Evolutionary conservation across 176 grass and related monocot genomes (phyloP).

Genomic region (Microstegium vimineum): DNA sequence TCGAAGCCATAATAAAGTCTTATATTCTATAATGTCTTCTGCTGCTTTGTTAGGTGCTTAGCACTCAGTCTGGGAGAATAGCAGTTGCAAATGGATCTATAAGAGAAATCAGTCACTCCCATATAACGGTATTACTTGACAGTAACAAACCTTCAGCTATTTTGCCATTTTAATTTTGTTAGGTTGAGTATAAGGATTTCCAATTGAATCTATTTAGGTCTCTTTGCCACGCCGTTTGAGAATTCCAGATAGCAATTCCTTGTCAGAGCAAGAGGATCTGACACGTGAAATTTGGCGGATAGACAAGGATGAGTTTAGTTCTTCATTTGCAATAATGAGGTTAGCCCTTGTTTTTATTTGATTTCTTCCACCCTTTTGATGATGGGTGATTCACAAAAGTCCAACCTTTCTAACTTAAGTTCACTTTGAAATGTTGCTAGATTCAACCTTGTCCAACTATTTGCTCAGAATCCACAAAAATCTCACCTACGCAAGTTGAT

Average conservation of each 20-base stretch:
- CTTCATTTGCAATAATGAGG: constrained; percentile 93
- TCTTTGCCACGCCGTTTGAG: constrained; percentile 71
- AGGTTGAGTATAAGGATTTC: constrained; percentile 27
- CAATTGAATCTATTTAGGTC: constrained; percentile 48
- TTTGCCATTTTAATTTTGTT: constrained; percentile 10
- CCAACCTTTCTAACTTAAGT: constrained; percentile 27
- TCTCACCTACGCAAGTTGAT: constrained; percentile 70
- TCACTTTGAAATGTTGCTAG: constrained; percentile 36
- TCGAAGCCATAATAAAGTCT: background rate
- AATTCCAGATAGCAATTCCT: constrained; percentile 66
- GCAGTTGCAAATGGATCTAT: constrained; percentile 82
- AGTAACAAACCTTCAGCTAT: constrained; percentile 14
- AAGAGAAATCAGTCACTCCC: constrained; percentile 60
- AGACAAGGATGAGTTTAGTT: constrained; percentile 81
- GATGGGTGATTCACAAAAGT: background rate
- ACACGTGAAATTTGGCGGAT: constrained; percentile 68
- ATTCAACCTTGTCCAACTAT: constrained; percentile 79
- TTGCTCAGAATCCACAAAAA: constrained; percentile 57
- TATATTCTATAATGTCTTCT: background rate
- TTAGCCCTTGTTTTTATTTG: constrained; percentile 32
- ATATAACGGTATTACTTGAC: constrained; percentile 61
- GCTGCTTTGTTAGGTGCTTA: constrained; percentile 64
- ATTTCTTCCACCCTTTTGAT: background rate
- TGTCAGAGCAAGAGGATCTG: constrained; percentile 51
- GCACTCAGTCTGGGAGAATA: constrained; percentile 69